Evolutionary conservation across 345 rosid genomes (phyloP), one percentile per base, ranked within the genome.

Genomic region (Stellera chamaejasme): DNA sequence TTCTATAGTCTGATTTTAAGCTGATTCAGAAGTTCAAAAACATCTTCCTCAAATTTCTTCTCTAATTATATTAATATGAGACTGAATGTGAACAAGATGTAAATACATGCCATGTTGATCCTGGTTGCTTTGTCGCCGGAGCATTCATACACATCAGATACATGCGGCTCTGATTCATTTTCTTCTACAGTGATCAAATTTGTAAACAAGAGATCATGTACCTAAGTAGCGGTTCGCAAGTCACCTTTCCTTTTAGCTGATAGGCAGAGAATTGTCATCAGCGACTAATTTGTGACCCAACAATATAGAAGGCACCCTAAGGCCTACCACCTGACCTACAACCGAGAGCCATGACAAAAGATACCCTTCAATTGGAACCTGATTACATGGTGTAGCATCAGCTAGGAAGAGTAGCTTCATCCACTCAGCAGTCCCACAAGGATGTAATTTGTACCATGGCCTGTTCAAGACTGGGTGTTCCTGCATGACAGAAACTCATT

Each of bases 401-500:
- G 73, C 76, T n/a, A 54, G 73, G 53, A 80, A 77, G 55, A 91
- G 95, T 65, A 88, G 61, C 62, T 78, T 86, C 71, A 86, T 78
- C 87, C 93, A 86, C 62, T 92, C 95, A 27, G 77, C 65, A 15
- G 97, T 88, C 10, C 93, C 97, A 25, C 97, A 92, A 0, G 98
- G 98, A 74, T 92, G 98, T 66, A 92, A 69, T 76, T 88, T 88
- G 75, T 75, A 80, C 98, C 98, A 92, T 32, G 96, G 94, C 52
- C 89, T 72, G 63, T 79, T 73, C 69, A 92, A 64, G 77, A 70
- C 84, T 14, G 98, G 95, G 79, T 92, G 98, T 60, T 92, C 97
- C 95, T 91, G 71, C 51, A 62, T 39, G 5, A 32, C 5, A 32
- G 39, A 32, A 32, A 32, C 9, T 32, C 39, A 32, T 32, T 5